These are phyloP conservation scores for Diaporthe nobilis DNA, from an alignment of 2,329 filamentous ascomycete species.

Conservation along the genomic window DNA sequence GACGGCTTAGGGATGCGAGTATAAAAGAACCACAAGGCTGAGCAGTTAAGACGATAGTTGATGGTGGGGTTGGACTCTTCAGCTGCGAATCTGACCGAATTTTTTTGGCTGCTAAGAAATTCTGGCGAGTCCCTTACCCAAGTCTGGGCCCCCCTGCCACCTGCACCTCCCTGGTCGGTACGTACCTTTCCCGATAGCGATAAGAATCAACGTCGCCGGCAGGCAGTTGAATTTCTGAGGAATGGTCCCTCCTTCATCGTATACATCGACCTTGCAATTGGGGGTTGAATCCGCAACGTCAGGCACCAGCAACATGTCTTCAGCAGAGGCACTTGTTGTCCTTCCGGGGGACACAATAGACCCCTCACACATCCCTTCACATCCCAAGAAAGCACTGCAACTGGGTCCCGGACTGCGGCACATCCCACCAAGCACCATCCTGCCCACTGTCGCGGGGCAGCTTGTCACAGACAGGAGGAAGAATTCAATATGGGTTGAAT, in stretches of 20 bases:
- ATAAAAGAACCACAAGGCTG: conserved; percentile 8
- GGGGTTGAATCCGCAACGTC: neutral
- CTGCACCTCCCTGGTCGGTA: neutral
- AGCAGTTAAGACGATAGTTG: neutral
- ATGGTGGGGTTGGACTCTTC: conserved; percentile 31
- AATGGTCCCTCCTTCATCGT: neutral
- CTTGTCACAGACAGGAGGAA: conserved; percentile 79
- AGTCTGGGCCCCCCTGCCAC: conserved; percentile 31
- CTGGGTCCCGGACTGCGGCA: conserved; percentile 88
- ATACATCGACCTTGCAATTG: conserved; percentile 8
- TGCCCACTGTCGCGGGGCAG: conserved; percentile 76
- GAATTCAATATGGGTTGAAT: conserved; percentile 84
- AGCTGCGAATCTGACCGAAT: conserved; percentile 39
- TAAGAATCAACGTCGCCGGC: conserved; percentile 21
- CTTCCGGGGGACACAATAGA: conserved; percentile 87
- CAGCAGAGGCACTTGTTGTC: conserved; percentile 70
- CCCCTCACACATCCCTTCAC: conserved; percentile 74
- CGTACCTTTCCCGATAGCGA: conserved; percentile 34
- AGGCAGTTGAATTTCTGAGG: conserved; percentile 36
- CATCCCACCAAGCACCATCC: conserved; percentile 81
- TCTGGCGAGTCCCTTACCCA: conserved; percentile 31
- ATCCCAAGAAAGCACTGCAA: conserved; percentile 79
- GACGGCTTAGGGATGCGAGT: neutral
- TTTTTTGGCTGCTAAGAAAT: conserved; percentile 42
- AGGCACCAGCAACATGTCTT: conserved; percentile 61